Percentiles rank a stretch among this genome's conserved stretches.
Conservation (phyloP, 257 asterid genomes). For the Ocimum tenuiflorum region DNA sequence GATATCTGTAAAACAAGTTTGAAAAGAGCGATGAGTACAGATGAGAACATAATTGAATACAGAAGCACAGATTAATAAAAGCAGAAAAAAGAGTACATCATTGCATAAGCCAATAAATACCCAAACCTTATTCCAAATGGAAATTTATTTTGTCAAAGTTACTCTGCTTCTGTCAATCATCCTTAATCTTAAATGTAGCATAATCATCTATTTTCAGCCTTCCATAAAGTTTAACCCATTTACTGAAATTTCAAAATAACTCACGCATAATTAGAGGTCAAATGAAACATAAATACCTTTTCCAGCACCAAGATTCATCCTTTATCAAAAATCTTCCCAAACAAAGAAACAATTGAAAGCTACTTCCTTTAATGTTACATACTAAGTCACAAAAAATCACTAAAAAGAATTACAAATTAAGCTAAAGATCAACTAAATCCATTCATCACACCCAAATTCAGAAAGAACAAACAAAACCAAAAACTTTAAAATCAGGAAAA, state of each 20-base stretch:
- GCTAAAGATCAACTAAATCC: neutral
- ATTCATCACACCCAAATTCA: neutral
- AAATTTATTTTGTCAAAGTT: neutral
- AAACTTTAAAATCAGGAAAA: neutral
- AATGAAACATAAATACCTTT: neutral
- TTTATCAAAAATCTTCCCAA: neutral
- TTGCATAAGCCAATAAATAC: neutral
- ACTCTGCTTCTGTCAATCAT: neutral
- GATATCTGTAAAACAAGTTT: conserved; percentile 25
- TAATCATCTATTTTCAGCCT: neutral
- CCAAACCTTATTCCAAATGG: neutral
- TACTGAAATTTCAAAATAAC: neutral
- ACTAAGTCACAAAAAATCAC: conserved; percentile 1
- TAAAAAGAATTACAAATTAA: neutral
- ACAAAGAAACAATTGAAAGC: neutral
- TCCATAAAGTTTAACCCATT: neutral
- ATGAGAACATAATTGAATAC: neutral
- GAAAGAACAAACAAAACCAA: neutral
- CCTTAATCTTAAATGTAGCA: neutral
- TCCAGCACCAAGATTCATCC: conserved; percentile 1
- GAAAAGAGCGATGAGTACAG: neutral
- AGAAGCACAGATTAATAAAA: neutral
- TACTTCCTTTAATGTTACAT: neutral
- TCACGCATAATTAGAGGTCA: neutral
- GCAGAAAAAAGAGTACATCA: neutral